A percentile compares a stretch with the other conserved stretches of the same genome.
phyloP scores from a whole-genome alignment of 345 rosid genomes.

The Acer yangbiense region DNA sequence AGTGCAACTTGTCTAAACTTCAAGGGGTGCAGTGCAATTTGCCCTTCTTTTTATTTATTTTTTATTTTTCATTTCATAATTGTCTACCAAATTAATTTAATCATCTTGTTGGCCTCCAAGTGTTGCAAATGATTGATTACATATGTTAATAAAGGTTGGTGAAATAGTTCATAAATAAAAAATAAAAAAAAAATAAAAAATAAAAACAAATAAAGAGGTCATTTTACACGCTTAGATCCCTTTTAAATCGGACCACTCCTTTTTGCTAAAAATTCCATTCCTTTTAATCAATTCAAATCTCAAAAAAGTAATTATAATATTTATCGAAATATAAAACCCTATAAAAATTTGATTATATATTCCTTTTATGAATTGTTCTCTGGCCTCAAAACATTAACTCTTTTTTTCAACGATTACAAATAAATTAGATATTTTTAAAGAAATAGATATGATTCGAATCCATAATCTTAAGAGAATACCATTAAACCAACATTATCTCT shows the following conservation, averaged over 20 bases:
- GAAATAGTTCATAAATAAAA: neutral
- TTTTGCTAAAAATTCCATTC: neutral
- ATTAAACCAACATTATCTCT: too few relatives aligned
- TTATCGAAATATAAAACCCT: too few relatives aligned
- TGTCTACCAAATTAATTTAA: neutral
- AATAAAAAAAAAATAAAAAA: neutral
- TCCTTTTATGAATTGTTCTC: too few relatives aligned
- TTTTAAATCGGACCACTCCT: neutral
- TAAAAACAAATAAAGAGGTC: neutral
- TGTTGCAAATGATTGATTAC: slow-evolving; percentile 8
- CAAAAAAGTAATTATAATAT: too few relatives aligned
- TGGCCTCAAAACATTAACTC: too few relatives aligned
- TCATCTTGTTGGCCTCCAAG: neutral
- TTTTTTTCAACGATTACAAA: too few relatives aligned
- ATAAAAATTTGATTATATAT: too few relatives aligned
- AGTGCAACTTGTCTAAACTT: too few relatives aligned
- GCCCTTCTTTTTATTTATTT: neutral
- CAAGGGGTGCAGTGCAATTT: too few relatives aligned
- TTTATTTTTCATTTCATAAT: neutral
- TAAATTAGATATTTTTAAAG: too few relatives aligned
- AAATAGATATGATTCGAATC: too few relatives aligned
- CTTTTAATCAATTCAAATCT: neutral
- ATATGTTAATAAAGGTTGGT: neutral
- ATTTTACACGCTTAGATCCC: neutral
- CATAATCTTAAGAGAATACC: too few relatives aligned